Evolutionary conservation across 2,329 filamentous ascomycete genomes (phyloP).

Genomic region (Calcarisporium arbuscula): DNA sequence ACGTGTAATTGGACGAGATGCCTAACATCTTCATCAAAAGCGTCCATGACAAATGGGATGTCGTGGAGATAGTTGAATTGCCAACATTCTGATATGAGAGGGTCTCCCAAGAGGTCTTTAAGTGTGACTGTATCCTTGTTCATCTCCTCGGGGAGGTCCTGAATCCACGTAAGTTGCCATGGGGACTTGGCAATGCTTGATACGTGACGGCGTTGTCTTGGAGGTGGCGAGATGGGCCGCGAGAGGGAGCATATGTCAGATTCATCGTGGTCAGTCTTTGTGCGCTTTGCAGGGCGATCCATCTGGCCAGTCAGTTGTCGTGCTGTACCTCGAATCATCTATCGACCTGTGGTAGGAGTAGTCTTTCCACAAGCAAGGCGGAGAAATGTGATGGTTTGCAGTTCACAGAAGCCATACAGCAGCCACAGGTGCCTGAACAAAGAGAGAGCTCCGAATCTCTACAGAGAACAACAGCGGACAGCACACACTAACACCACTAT

Average conservation of each 20-base stretch:
- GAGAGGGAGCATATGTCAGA: too few species aligned
- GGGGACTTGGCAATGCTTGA: slow-evolving; percentile 48
- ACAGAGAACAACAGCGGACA: too few species aligned
- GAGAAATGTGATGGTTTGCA: too few species aligned
- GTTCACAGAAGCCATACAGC: too few species aligned
- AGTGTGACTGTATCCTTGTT: slow-evolving; percentile 64
- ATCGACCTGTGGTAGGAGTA: too few species aligned
- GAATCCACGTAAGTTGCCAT: slow-evolving; percentile 64
- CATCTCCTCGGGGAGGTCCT: slow-evolving; percentile 48
- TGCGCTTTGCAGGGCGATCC: slow-evolving; percentile 26
- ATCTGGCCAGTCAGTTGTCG: too few species aligned
- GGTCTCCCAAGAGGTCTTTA: slow-evolving; percentile 64
- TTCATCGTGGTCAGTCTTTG: slow-evolving; percentile 14
- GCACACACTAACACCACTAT: too few species aligned
- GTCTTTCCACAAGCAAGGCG: too few species aligned
- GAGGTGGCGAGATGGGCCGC: slow-evolving; percentile 41
- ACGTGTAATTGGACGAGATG: slow-evolving; percentile 46
- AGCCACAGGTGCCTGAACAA: too few species aligned
- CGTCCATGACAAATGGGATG: slow-evolving; percentile 46
- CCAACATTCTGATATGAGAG: slow-evolving; percentile 66
- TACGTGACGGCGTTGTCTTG: slow-evolving; percentile 20
- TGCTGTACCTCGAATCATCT: too few species aligned
- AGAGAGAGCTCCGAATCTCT: too few species aligned
- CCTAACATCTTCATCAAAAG: slow-evolving; percentile 46
- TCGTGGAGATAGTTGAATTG: slow-evolving; percentile 64